phyloP scores from a whole-genome alignment of 2,329 filamentous ascomycete genomes.

The Epicoccum nigrum region DNA sequence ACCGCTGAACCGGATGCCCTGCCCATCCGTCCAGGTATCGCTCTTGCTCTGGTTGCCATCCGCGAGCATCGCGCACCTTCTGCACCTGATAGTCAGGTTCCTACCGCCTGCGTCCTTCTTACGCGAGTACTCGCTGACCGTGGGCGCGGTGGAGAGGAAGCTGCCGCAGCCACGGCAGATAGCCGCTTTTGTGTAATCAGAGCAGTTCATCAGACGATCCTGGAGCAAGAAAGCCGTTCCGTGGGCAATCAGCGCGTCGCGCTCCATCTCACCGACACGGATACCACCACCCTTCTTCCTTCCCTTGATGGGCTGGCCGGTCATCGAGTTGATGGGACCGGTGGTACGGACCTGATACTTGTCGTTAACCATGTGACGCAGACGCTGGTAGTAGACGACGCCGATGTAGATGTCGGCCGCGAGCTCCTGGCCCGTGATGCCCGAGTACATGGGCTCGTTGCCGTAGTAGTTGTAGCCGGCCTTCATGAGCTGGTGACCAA shows the following conservation, averaged over 20 bases:
- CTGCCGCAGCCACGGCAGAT: conserved; percentile 88
- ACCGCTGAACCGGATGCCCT: conserved; percentile 81
- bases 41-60: conserved; percentile 65
- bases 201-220: conserved; percentile 95
- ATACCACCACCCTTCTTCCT: conserved; percentile 97
- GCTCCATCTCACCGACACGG: conserved; percentile 98
- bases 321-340: conserved; percentile 86
- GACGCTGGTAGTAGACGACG: conserved; percentile 96
- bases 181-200: conserved; percentile 88
- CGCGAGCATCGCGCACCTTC: conserved; percentile 71
- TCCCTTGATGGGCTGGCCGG: conserved; percentile 96
- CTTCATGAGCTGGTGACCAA: conserved; percentile 92
- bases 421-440: conserved; percentile 93
- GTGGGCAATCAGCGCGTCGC: conserved; percentile 92
- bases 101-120: conserved; percentile 66
- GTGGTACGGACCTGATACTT: conserved; percentile 99
- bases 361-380: conserved; percentile 99
- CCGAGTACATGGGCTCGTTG: conserved; percentile 98
- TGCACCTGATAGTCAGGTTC: conserved; percentile 78
- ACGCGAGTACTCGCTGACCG: conserved; percentile 62
- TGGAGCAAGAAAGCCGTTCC: conserved; percentile 94
- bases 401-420: conserved; percentile 95
- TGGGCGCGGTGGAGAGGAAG: conserved; percentile 86
- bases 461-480: conserved; percentile 98
- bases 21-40: conserved; percentile 84